Conservation (phyloP, 2,329 filamentous ascomycete genomes). For the Fusarium paranaense region DNA sequence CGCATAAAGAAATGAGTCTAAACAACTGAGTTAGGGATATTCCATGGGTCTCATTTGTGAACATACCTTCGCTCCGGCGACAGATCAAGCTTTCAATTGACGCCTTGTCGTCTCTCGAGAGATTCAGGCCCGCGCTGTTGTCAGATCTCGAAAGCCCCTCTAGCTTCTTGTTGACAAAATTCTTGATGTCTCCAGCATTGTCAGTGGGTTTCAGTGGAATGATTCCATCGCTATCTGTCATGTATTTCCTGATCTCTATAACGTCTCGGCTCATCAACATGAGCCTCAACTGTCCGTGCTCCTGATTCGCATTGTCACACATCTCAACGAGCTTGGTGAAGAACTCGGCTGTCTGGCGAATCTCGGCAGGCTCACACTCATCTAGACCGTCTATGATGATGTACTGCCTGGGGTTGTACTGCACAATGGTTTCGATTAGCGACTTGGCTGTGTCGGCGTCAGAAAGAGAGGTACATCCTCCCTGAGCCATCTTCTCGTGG, state of each 20-base stretch:
- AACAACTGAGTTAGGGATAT: neutral
- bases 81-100: neutral
- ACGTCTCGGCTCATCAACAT: neutral
- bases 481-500: neutral
- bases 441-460: conserved; percentile 36
- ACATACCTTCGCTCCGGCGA: neutral
- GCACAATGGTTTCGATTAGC: conserved; percentile 48
- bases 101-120: neutral
- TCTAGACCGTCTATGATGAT: conserved; percentile 60
- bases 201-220: neutral
- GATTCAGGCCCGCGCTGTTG: neutral
- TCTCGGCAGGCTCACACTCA: conserved; percentile 50
- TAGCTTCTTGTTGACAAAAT: neutral
- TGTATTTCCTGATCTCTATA: neutral
- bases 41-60: fast-evolving
- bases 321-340: conserved; percentile 9
- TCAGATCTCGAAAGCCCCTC: neutral
- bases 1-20: neutral
- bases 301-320: neutral
- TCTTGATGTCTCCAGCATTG: neutral
- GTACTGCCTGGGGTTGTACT: conserved; percentile 45
- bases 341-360: conserved; percentile 45
- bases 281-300: neutral
- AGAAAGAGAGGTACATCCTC: neutral
- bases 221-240: neutral